Base-by-base conservation (phyloP, 176 grass and related monocot species). In the Metroxylon sagu region DNA sequence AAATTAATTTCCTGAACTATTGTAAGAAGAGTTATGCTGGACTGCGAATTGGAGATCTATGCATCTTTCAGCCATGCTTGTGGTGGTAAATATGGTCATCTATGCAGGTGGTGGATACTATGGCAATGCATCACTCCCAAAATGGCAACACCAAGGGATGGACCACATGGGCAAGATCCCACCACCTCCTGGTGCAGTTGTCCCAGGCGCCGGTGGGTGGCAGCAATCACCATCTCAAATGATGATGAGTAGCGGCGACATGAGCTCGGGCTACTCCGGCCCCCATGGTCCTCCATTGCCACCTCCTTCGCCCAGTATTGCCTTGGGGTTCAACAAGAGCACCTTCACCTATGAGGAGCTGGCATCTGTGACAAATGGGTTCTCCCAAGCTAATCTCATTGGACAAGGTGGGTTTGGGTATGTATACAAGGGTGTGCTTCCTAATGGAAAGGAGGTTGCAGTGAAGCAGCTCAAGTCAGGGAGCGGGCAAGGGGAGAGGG, bases 381-480 rank as follows among this genome's bases (percentile, higher is more conserved):
- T 85, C 73, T 67, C 77, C 4, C 2, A 59, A 16, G 77, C 68
- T 1, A 73, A 80, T 59, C 39, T 85, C 4, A 65, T 85, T 0
- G 83, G 77, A 0, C 83, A 85, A 56, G 83, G 77, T 15, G 77
- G 83, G 31, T 80, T 85, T 56, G 83, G 83, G 26, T 80, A 80
- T 25, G 83, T 85, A 48, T 62, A 80, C 73, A 77, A 74, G 49
- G 83, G 83, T 2, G 69, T 77, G 57, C 77, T 85, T 12, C 63
- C 77, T 15, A 74, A 74, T 19, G 77, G 77, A 0, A 80, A 85
- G 77, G 77, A 81, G 58, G 65, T 85, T 3, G 83, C 83, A 1
- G 77, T 85, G 68, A 85, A 85, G 76, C 76, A 85, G 57, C 76
- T 85, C 52, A 79, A 79, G 71, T 48, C 82, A 15, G 76, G 76